Conservation (phyloP, 192 early-diverging fungal species). For the Backusella psychrophila region DNA sequence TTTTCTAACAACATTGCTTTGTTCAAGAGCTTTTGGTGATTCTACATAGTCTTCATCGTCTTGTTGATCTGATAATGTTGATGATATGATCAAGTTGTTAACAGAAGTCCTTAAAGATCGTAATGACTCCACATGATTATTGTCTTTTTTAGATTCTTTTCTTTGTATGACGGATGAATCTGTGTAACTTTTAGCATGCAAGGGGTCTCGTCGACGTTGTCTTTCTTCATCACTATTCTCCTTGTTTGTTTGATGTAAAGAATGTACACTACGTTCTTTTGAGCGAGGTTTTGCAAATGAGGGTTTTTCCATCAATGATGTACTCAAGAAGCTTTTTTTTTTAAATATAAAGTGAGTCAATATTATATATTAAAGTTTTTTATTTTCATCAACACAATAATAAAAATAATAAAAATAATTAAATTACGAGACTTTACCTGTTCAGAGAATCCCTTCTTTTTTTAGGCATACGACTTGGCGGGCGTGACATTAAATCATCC, state of each 20-base stretch:
- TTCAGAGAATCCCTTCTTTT: background rate
- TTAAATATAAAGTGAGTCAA: background rate
- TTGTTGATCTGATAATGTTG: background rate
- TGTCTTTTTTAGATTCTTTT: background rate
- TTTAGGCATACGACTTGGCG: background rate
- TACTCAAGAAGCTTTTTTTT: background rate
- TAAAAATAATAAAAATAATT: background rate
- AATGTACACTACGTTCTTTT: background rate
- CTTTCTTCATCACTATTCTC: background rate
- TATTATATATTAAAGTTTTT: background rate
- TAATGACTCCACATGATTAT: background rate
- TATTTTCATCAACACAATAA: background rate
- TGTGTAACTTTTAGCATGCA: conserved; percentile 3
- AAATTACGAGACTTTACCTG: background rate
- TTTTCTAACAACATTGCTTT: background rate
- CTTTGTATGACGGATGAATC: background rate
- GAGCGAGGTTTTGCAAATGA: conserved; percentile 3
- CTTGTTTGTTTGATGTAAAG: conserved; percentile 1
- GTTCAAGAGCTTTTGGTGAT: background rate
- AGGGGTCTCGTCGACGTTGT: background rate
- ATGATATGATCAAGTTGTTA: background rate
- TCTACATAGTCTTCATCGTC: background rate
- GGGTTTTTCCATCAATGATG: background rate
- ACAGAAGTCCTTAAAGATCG: background rate
- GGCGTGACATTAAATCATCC: conserved; percentile 8